phyloP scores from a whole-genome alignment of 768 basidiomycete genomes.

The Termitomyces sp. region DNA sequence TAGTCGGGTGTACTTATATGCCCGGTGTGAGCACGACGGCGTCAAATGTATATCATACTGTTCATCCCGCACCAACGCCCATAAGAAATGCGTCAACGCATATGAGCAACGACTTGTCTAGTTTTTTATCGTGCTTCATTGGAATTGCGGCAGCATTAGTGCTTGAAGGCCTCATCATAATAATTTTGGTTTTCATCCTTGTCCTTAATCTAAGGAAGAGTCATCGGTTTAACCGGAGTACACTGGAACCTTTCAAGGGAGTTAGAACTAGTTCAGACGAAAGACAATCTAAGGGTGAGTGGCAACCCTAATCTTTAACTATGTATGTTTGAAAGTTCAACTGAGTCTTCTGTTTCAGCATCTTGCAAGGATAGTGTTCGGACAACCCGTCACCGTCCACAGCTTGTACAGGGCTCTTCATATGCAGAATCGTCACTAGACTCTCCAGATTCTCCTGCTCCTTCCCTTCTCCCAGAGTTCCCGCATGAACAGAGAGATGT shows the following conservation, averaged over 20 bases:
- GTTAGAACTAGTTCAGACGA: neutral
- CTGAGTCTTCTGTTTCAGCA: neutral
- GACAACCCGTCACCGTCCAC: neutral
- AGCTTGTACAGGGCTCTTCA: neutral
- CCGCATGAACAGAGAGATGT: neutral
- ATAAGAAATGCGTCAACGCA: neutral
- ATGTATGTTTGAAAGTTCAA: neutral
- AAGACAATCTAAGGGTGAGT: neutral
- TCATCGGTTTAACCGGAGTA: neutral
- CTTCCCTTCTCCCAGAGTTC: neutral
- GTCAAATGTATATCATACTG: neutral
- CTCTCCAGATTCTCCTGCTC: neutral
- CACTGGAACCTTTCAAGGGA: neutral
- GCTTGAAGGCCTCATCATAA: neutral
- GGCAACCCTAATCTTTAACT: neutral
- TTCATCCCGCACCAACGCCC: neutral
- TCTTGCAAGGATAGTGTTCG: neutral
- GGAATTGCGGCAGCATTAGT: neutral
- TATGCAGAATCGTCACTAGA: neutral
- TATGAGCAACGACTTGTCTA: neutral
- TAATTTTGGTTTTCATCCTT: neutral
- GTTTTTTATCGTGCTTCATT: neutral
- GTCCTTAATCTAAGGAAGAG: neutral
- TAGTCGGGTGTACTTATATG: neutral
- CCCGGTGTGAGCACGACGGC: neutral